phyloP scores from a whole-genome alignment of 1,139 yeast species.

The Hyphopichia wangnamkhiaoensis region DNA sequence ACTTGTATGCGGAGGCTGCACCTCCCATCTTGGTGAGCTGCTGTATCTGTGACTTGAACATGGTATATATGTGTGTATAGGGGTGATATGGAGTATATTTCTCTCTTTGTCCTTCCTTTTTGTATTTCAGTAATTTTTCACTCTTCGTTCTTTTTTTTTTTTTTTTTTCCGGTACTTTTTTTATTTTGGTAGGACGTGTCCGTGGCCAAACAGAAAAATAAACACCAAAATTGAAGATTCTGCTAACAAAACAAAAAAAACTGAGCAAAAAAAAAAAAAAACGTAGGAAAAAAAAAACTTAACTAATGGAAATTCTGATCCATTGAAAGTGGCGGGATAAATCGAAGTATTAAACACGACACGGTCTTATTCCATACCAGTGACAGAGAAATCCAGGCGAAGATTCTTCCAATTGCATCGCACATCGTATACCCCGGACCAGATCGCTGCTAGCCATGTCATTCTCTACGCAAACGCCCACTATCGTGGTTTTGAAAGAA shows the following conservation, averaged over 20 bases:
- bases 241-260: not conserved
- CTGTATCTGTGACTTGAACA: not conserved
- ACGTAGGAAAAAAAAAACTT: not conserved
- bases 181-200: not conserved
- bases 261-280: not conserved
- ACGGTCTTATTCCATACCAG: no score
- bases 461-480: conserved; percentile 90
- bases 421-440: no score
- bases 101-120: not conserved
- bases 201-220: no score
- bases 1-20: conserved; percentile 9
- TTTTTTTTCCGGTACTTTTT: not conserved
- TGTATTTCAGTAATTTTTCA: not conserved
- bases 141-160: no score
- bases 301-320: conserved; percentile 4
- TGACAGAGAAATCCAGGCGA: no score
- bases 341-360: no score
- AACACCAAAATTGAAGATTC: not conserved
- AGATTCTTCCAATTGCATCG: no score
- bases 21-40: not conserved
- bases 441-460: no score
- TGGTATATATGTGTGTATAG: no score
- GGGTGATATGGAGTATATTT: not conserved
- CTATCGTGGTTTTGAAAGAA: conserved; percentile 94
- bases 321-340: conserved; percentile 5